Base-by-base conservation (phyloP, 495 filamentous ascomycete species). In the Penicillium odoratum region DNA sequence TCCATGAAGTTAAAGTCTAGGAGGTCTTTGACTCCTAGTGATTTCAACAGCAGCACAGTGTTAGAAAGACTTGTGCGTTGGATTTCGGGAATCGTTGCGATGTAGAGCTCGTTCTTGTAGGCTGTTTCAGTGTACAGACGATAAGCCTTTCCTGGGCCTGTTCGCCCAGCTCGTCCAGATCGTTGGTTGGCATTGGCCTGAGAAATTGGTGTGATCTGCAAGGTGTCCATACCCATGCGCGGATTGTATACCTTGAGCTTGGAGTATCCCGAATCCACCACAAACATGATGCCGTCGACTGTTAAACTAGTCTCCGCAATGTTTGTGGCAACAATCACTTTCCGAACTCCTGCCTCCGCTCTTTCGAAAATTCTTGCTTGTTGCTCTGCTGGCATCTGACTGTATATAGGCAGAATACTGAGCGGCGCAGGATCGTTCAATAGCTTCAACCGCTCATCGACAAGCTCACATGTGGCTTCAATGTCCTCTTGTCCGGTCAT, bases 401-500 rank as follows among this genome's bases (percentile, higher is more conserved):
- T 96, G 84, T 99, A 99, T 36, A 99, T 97, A 0, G 95, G 95
- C 21, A 99, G 82, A 45, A 99, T 96, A 66, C 88, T 93, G 31
- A 99, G 85, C 63, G 96, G 92, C 8, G 93, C 91, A 1, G 95
- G 95, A 67, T 98, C 93, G 58, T 97, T 98, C 9, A 99, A 81
- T 56, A 93, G 74, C 58, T 91, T 89, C n/a, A 99, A 72, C 31
- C 95, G 78, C 66, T 99, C 94, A 44, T 88, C 90, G 25, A 97
- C 81, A 2, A 97, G 78, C 62, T 98, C 95, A 66, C 95, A 99
- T 0, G 95, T 98, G 36, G 89, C 86, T 74, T 98, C 94, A 56
- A 99, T 99, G 66, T 99, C 95, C 75, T 99, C 95, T 74, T 97
- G 93, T 31, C 95, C 95, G 3, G 95, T 99, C 95, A 99, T 99